Evolutionary conservation across 306 rosid species (phyloP).

Genomic region (Sindora glabra): DNA sequence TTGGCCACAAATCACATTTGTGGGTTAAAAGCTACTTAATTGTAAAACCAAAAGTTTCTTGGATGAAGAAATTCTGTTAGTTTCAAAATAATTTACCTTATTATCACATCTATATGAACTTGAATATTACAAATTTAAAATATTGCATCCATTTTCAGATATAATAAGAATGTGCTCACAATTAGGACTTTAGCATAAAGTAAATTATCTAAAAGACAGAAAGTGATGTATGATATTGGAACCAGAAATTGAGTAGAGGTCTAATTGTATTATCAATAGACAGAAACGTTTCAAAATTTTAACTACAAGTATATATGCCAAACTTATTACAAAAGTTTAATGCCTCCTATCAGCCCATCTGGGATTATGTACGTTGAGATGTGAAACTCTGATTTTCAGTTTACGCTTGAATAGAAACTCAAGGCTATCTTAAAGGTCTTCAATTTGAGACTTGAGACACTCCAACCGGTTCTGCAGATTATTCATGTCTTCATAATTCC

Average conservation of each 20-base stretch:
- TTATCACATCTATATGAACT: too few species aligned
- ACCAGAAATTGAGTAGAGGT: background rate
- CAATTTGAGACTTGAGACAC: background rate
- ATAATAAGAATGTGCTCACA: too few species aligned
- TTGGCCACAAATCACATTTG: too few species aligned
- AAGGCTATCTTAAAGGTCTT: conserved; percentile 19
- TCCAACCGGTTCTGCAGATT: conserved; percentile 13
- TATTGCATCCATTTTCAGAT: too few species aligned
- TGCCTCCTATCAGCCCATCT: background rate
- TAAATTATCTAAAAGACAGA: background rate
- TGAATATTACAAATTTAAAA: too few species aligned
- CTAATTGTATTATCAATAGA: background rate
- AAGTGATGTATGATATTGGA: background rate
- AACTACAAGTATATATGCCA: background rate
- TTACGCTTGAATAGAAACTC: conserved; percentile 14
- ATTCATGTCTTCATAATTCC: background rate
- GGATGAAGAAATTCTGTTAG: too few species aligned
- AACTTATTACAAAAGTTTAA: background rate
- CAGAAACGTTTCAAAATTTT: background rate
- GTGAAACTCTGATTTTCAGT: conserved; percentile 21
- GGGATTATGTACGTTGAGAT: conserved; percentile 19
- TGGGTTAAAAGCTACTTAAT: too few species aligned
- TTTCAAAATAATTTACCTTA: too few species aligned
- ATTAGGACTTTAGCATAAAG: background rate
- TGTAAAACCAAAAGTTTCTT: too few species aligned